Base-by-base conservation (phyloP, 768 basidiomycete species). In the Clathrus columnatus region DNA sequence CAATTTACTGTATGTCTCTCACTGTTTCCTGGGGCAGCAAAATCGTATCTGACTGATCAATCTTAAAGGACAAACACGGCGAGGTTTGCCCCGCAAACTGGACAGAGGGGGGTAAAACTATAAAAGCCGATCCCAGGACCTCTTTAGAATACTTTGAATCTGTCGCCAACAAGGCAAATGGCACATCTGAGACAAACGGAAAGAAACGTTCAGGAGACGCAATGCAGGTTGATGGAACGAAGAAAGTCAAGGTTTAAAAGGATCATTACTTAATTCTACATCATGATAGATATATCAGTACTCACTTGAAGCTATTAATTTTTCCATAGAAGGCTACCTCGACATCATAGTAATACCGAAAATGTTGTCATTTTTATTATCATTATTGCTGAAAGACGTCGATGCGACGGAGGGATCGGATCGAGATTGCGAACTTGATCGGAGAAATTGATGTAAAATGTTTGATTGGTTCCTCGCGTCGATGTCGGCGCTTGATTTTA, bases 51-150 rank as follows among this genome's bases (percentile, higher is more conserved):
- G 18, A 46, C 55, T n/a, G 17, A 28, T 52, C 21, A 27, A 28
- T 47, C 50, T 16, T 57, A 87, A n/a, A n/a, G 88, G 92, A 95
- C 58, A 74, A 84, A 68, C 80, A 91, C 65, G 93, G 93, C 23
- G 91, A 96, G 68, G 92, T 93, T 20, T 95, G 92, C 75, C 93
- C 92, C 16, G 85, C 83, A 11, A 90, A 89, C 70, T 95, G 92
- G 92, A 82, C 74, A 16, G 84, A 90, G 64, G 87, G 89, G 30
- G 70, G 73, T 56, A 83, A 82, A 72, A 90, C 90, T 44, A 90
- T 91, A 75, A 91, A 90, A 68, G 74, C 86, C 24, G 83, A 90
- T 68, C 85, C 87, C 7, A 73, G 76, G 52, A 82, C 72, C 23
- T 82, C 84, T 57, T 72, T 87, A 41, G 87, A 90, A 60, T 92